A percentile compares a stretch with the other conserved stretches of the same genome.
These are phyloP conservation scores for Phytophthora syringae DNA, from an alignment of 352 stramenopile species.

Conservation along the genomic window DNA sequence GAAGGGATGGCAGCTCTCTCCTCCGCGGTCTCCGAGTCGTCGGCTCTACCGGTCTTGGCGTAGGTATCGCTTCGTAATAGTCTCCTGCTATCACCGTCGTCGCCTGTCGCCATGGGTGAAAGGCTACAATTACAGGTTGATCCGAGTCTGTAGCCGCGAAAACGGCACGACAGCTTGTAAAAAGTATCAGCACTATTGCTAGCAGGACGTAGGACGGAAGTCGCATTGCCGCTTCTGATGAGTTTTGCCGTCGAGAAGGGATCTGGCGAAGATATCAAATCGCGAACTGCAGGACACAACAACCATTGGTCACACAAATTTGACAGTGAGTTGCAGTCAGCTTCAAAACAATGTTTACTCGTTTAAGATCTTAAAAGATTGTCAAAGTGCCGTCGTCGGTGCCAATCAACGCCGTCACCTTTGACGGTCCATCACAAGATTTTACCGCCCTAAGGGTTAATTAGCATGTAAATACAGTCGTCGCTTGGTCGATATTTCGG, in stretches of 20 bases:
- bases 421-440: too few species aligned
- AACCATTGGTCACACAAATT: too few species aligned
- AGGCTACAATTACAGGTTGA: not conserved
- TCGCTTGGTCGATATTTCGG: too few species aligned
- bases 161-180: not conserved
- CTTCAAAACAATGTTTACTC: too few species aligned
- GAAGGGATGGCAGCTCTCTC: constrained; percentile 8
- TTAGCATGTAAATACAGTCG: too few species aligned
- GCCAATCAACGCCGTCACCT: too few species aligned
- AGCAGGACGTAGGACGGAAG: not conserved
- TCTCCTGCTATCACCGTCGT: not conserved
- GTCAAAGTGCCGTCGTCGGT: too few species aligned
- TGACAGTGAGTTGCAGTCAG: too few species aligned
- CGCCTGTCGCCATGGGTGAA: not conserved
- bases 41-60: not conserved
- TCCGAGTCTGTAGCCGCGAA: not conserved
- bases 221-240: too few species aligned
- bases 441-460: too few species aligned
- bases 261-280: not conserved
- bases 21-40: not conserved
- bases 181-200: not conserved
- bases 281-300: not conserved
- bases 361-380: too few species aligned
- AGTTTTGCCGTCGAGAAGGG: too few species aligned
- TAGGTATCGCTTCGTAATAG: not conserved